Evolutionary conservation across 768 basidiomycete genomes (phyloP).

Genomic region (Rhizopogon salebrosus): DNA sequence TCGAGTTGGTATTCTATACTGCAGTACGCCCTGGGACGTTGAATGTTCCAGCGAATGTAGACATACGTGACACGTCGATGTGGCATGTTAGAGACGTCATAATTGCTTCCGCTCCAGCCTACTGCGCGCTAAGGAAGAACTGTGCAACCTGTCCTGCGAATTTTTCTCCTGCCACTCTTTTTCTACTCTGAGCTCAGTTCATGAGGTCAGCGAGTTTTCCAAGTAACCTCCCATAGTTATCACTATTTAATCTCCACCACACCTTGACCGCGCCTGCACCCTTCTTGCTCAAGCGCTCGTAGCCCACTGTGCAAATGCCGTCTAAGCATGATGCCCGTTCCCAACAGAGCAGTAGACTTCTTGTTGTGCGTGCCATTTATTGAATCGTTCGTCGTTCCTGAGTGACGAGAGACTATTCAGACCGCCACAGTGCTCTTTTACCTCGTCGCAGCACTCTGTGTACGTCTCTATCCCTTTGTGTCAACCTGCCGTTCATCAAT

Average conservation of each 20-base stretch:
- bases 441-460: constrained; percentile 81
- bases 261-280: no score
- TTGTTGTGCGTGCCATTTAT: constrained; percentile 22
- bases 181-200: not conserved
- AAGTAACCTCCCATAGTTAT: not conserved
- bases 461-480: constrained; percentile 35
- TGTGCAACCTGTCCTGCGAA: not conserved
- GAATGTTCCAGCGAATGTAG: no score
- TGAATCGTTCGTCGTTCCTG: not conserved
- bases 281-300: no score
- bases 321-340: constrained; percentile 19
- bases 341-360: constrained; percentile 26
- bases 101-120: no score
- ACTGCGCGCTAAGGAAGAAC: no score
- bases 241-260: not conserved
- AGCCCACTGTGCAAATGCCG: constrained; percentile 14
- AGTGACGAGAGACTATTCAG: constrained; percentile 29
- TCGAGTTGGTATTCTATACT: no score
- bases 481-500: constrained; percentile 1
- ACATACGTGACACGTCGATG: no score
- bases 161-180: not conserved
- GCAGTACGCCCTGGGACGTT: no score
- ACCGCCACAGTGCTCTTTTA: constrained; percentile 78
- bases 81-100: not conserved
- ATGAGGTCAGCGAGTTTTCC: not conserved